A percentile compares a stretch with the other conserved stretches of the same genome.
Conservation (phyloP, 768 basidiomycete genomes). For the Heimioporus sp. region DNA sequence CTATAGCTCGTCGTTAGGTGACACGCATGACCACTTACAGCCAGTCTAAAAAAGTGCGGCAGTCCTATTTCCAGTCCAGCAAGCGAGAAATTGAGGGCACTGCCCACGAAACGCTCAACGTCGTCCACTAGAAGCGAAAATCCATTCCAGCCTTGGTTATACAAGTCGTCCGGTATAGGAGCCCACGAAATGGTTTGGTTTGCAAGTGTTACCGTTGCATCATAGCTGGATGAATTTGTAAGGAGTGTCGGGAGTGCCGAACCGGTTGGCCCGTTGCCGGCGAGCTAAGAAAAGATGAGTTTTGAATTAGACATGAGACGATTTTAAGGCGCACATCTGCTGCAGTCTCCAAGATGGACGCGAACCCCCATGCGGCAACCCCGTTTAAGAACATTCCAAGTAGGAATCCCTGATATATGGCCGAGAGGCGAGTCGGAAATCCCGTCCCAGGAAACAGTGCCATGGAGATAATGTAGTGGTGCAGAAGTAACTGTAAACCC, state of each 20-base stretch:
- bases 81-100: constrained; percentile 69
- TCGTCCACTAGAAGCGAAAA: constrained; percentile 84
- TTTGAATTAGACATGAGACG: not conserved
- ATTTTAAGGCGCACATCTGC: constrained; percentile 49
- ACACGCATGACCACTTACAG: constrained; percentile 44
- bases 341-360: constrained; percentile 73
- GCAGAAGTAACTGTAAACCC: constrained; percentile 65
- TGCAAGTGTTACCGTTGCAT: constrained; percentile 48
- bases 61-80: constrained; percentile 54
- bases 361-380: constrained; percentile 76
- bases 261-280: constrained; percentile 67
- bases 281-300: constrained; percentile 47
- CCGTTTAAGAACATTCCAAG: constrained; percentile 83
- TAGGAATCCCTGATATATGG: constrained; percentile 78
- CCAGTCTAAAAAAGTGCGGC: constrained; percentile 78
- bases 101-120: constrained; percentile 74
- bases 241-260: constrained; percentile 67
- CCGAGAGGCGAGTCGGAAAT: constrained; percentile 78
- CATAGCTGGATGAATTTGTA: constrained; percentile 72
- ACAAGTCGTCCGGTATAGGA: constrained; percentile 34
- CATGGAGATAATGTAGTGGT: constrained; percentile 82
- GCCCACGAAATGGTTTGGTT: constrained; percentile 62
- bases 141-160: constrained; percentile 59
- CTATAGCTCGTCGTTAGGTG: constrained; percentile 2
- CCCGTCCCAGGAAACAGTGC: constrained; percentile 73